Evolutionary conservation across 108 stramenopile species (phyloP).

Genomic region (Cyclotella choctawhatcheeana): DNA sequence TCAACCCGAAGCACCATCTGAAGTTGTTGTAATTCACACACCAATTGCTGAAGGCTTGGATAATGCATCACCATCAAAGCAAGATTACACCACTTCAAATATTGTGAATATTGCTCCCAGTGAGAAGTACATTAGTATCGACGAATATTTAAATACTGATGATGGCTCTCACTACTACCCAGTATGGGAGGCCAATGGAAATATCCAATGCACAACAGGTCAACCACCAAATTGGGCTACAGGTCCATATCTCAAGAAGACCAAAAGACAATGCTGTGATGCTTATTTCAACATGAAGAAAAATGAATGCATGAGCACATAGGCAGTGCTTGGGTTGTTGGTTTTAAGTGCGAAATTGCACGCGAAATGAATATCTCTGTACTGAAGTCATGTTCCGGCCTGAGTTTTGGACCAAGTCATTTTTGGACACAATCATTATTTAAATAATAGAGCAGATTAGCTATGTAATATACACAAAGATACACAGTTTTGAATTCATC

Average conservation of each 20-base stretch:
- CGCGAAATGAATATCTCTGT: no score
- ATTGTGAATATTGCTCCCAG: slow-evolving; percentile 8
- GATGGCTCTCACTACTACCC: slow-evolving; percentile 33
- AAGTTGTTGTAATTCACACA: neutral
- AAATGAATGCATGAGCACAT: slow-evolving; percentile 31
- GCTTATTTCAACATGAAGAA: slow-evolving; percentile 37
- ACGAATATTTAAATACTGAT: slow-evolving; percentile 1
- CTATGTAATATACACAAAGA: neutral
- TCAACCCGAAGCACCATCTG: neutral
- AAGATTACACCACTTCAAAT: slow-evolving; percentile 10
- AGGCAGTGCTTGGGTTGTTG: no score
- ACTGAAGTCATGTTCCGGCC: no score
- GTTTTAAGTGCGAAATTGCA: no score
- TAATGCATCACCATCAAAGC: neutral
- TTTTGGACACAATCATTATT: no score
- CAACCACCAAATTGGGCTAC: slow-evolving; percentile 41
- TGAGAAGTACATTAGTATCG: slow-evolving; percentile 23
- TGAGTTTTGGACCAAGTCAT: no score
- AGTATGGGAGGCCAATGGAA: slow-evolving; percentile 34
- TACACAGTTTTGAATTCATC: neutral
- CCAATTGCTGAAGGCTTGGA: neutral
- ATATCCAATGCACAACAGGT: slow-evolving; percentile 19
- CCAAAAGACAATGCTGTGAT: slow-evolving; percentile 43
- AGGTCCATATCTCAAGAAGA: slow-evolving; percentile 43
- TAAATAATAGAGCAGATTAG: neutral